phyloP scores from a whole-genome alignment of 2,329 filamentous ascomycete genomes.

The Penicillium freii region DNA sequence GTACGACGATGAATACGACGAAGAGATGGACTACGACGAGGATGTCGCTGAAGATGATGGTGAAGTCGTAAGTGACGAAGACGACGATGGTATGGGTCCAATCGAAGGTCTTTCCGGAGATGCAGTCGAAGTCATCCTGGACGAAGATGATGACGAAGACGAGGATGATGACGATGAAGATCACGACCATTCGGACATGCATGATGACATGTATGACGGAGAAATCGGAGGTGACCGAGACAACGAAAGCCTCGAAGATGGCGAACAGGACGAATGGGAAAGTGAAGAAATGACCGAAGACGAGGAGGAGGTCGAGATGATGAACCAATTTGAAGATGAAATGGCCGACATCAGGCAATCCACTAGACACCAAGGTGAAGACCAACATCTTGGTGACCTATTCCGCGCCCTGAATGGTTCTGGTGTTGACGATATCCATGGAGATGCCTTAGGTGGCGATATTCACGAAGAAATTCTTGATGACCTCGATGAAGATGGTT shows the following conservation, averaged over 20 bases:
- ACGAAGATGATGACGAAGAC: conserved; percentile 64
- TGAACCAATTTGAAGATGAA: conserved; percentile 45
- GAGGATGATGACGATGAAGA: conserved; percentile 61
- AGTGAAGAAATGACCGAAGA: conserved; percentile 50
- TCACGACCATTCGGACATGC: conserved; percentile 61
- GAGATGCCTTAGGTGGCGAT: conserved; percentile 51
- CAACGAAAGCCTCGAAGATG: conserved; percentile 49
- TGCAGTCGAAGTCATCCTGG: conserved; percentile 82
- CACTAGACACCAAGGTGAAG: conserved; percentile 40
- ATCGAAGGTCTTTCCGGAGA: conserved; percentile 64
- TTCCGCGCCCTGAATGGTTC: conserved; percentile 46
- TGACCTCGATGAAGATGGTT: conserved; percentile 59
- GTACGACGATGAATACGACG: conserved; percentile 84
- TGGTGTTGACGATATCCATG: conserved; percentile 44
- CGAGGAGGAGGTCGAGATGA: conserved; percentile 46
- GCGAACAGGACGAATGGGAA: conserved; percentile 51
- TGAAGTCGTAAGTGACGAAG: conserved; percentile 85
- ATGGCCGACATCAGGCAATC: conserved; percentile 42
- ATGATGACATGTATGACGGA: conserved; percentile 51
- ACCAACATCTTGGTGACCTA: conserved; percentile 46
- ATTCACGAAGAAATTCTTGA: conserved; percentile 48
- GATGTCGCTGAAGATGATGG: conserved; percentile 76
- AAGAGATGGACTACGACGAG: conserved; percentile 92
- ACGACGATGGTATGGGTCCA: conserved; percentile 76
- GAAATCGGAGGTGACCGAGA: conserved; percentile 58